Evolutionary conservation across 2,329 filamentous ascomycete genomes (phyloP), one percentile per base, ranked within the genome.

Genomic region (Pyrenophora teres): DNA sequence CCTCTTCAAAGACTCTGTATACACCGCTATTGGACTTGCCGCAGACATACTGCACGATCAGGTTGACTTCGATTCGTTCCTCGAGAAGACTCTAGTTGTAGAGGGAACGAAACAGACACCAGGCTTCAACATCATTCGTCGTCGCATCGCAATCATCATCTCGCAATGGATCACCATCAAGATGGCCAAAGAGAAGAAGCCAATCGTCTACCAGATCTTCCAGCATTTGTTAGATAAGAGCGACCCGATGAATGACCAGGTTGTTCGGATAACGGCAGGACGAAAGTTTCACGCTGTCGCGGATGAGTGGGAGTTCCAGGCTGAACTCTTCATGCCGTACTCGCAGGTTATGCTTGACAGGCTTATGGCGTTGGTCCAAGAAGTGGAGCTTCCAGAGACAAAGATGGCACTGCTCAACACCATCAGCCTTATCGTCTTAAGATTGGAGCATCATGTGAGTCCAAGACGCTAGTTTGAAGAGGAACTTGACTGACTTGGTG

Each of bases 381-480:
- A 90, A 58, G 87, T 92, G 2, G 88, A 92, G 46, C 80, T 88
- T 16, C 87, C 91, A 15, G 93, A 97, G 71, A 95, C 92, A 0
- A 96, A 95, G 74, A 85, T 97, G 78, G 90, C 88, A 0, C 82
- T 99, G 30, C 80, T 99, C 3, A 91, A 93, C 67, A 96, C 93
- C 0, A 87, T 96, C 33, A 85, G 91, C 43, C 83, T 88, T 30
- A 80, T 95, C 36, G 90, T 97, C 0, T 84, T 88, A 38, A 85
- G 92, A 43, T 83, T 97, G 77, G 94, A 96, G 65, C 82, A 86
- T 30, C 80, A 89, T 59, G 87, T 83, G 74, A 63, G 77, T 60
- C 6, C 1, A 5, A 30, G n/a, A 4, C 6, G 0, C 2, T 1
- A 4, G 1, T 25, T 1, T 4, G 7, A 30, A 30, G 25, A 10